Percentiles rank a stretch among this genome's conserved stretches.
Evolutionary conservation across 352 stramenopile genomes (phyloP).

Genomic region (Phytophthora sp.): DNA sequence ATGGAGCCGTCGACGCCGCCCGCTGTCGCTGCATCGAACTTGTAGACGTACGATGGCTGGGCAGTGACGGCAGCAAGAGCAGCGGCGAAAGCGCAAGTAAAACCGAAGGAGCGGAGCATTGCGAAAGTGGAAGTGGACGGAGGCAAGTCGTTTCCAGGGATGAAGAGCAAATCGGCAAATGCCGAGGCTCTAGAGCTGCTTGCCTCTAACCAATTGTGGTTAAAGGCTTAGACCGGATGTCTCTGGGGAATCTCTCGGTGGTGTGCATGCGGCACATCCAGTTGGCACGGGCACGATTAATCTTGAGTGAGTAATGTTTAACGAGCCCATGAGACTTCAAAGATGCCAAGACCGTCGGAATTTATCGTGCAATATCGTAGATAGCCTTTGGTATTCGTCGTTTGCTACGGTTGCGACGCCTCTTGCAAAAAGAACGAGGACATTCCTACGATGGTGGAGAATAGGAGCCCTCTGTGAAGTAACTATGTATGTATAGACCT

Average conservation of each 20-base stretch:
- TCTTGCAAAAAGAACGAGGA: too few species aligned
- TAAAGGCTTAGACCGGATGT: too few species aligned
- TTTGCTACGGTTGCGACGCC: too few species aligned
- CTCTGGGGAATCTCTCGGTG: not conserved
- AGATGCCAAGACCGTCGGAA: too few species aligned
- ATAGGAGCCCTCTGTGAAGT: too few species aligned
- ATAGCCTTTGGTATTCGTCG: not conserved
- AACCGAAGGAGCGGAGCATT: slow-evolving; percentile 12
- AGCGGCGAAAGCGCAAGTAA: slow-evolving; percentile 13
- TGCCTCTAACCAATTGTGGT: too few species aligned
- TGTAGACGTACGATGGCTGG: slow-evolving; percentile 43
- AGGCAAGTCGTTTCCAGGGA: too few species aligned
- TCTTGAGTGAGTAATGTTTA: not conserved
- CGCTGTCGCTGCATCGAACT: slow-evolving; percentile 40
- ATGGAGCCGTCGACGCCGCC: slow-evolving; percentile 45
- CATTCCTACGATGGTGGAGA: too few species aligned
- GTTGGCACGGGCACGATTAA: not conserved
- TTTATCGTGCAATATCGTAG: too few species aligned
- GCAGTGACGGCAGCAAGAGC: slow-evolving; percentile 8
- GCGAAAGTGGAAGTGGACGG: slow-evolving; percentile 4
- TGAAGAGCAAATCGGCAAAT: too few species aligned
- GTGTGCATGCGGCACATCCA: not conserved
- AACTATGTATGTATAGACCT: too few species aligned
- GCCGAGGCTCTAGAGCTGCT: too few species aligned
- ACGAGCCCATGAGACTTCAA: not conserved